phyloP scores from a whole-genome alignment of 2,329 filamentous ascomycete genomes.

The Sclerotinia glacialis region DNA sequence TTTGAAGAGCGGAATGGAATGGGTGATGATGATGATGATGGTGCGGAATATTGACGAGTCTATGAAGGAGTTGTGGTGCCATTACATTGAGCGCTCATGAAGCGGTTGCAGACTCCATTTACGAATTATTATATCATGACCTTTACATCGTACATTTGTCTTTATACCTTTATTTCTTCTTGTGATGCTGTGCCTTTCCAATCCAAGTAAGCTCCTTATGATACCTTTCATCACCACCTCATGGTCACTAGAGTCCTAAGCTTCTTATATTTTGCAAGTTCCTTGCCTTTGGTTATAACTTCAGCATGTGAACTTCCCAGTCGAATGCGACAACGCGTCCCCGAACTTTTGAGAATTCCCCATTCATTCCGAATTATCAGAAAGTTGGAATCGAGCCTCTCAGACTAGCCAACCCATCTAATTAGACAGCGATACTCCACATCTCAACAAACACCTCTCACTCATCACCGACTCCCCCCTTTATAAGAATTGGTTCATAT shows the following conservation, averaged over 20 bases:
- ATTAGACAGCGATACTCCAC: too few species aligned
- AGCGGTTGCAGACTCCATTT: constrained; percentile 10
- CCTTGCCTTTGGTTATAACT: background rate
- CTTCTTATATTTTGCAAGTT: too few species aligned
- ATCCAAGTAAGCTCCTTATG: too few species aligned
- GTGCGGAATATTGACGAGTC: constrained; percentile 38
- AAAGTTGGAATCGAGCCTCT: too few species aligned
- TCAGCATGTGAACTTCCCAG: too few species aligned
- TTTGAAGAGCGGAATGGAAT: constrained; percentile 72
- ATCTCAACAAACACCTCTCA: too few species aligned
- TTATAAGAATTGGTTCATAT: too few species aligned
- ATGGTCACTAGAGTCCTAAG: background rate
- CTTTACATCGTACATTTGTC: background rate
- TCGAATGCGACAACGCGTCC: background rate
- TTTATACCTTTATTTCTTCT: background rate
- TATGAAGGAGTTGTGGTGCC: background rate
- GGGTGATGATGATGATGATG: constrained; percentile 55
- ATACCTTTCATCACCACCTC: background rate
- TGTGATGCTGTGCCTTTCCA: background rate
- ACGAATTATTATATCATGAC: constrained; percentile 12
- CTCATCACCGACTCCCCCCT: too few species aligned
- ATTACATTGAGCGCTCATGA: background rate
- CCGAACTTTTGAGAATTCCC: background rate
- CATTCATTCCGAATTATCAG: background rate
- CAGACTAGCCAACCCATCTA: too few species aligned